Evolutionary conservation across 2,329 filamentous ascomycete species (phyloP).

Genomic region (Cadophora sp.): DNA sequence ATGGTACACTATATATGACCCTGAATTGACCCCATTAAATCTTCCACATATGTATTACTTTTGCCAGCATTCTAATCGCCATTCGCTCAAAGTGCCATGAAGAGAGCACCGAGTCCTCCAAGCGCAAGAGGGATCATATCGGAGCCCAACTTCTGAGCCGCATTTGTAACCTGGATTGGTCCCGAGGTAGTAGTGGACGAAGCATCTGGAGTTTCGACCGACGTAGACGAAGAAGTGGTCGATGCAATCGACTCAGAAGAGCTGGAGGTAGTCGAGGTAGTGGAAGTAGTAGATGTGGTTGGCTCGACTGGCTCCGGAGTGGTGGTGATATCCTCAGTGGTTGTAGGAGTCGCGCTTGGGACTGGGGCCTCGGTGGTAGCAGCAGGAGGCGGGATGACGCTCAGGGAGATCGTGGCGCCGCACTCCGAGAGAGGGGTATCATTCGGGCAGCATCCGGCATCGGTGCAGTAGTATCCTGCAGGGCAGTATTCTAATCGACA

Average conservation of each 20-base stretch:
- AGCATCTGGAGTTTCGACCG: background rate
- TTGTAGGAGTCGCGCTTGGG: background rate
- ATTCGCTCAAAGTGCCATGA: conserved; percentile 30
- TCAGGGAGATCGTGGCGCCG: conserved; percentile 18
- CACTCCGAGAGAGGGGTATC: conserved; percentile 3
- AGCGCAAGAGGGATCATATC: background rate
- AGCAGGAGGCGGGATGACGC: conserved; percentile 13
- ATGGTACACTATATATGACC: too few relatives aligned
- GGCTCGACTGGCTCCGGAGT: conserved; percentile 1
- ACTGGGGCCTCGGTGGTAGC: background rate
- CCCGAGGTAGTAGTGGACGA: background rate
- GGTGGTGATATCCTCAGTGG: background rate
- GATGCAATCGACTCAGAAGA: background rate
- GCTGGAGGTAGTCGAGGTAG: background rate
- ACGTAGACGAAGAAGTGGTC: background rate
- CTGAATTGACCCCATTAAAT: background rate
- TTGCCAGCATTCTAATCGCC: too few relatives aligned
- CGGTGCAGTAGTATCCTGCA: conserved; percentile 13
- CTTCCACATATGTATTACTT: background rate
- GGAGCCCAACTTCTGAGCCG: conserved; percentile 6
- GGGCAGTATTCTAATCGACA: conserved; percentile 17
- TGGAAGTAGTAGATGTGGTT: background rate
- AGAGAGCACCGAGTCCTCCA: conserved; percentile 15
- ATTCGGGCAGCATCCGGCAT: conserved; percentile 14
- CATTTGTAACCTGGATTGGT: conserved; percentile 12